Percentiles rank a stretch among this genome's conserved stretches.
Conservation (phyloP, 257 asterid species). For the Leonotis leonurus region DNA sequence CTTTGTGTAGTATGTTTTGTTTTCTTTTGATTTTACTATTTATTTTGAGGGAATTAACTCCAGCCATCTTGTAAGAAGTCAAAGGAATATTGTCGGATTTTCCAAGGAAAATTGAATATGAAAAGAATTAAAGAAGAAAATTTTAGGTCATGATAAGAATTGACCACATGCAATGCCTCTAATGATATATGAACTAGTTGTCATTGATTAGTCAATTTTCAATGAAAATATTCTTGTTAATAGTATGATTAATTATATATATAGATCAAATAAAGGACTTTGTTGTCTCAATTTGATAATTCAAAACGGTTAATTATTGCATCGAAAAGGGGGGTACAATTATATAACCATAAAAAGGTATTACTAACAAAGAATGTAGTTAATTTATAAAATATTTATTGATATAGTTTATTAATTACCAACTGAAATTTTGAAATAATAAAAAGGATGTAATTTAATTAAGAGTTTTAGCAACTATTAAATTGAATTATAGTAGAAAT, state of each 20-base stretch:
- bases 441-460: no score
- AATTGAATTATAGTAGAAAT: no score
- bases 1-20: not conserved
- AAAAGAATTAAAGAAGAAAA: not conserved
- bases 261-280: not conserved
- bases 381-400: no score
- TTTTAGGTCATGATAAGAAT: not conserved
- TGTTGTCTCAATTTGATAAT: not conserved
- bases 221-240: not conserved
- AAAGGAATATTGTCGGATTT: not conserved
- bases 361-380: no score
- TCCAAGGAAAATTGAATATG: not conserved
- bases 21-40: not conserved
- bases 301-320: no score
- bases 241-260: not conserved
- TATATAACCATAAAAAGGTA: no score
- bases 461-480: no score
- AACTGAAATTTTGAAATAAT: no score
- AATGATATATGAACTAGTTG: not conserved
- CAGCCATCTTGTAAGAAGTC: not conserved
- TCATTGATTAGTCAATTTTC: not conserved
- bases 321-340: no score
- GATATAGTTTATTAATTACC: no score
- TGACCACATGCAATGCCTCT: conserved; percentile 1
- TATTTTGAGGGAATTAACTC: not conserved